Evolutionary conservation across 1,284 basidiomycete genomes (phyloP).

Genomic region (Leccinum griseonigrum): DNA sequence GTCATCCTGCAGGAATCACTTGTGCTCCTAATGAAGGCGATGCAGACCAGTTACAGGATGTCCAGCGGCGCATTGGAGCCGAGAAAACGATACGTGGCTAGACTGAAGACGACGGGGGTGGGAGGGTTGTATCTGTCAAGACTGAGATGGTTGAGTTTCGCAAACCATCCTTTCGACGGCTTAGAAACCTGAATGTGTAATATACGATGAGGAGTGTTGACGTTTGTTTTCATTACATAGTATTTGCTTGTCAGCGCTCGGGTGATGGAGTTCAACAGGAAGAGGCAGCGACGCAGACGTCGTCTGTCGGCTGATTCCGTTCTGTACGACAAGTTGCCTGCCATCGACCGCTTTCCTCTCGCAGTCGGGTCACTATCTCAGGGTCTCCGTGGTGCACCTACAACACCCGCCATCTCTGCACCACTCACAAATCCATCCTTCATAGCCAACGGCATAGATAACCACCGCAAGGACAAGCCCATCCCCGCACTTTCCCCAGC

Average conservation of each 20-base stretch:
- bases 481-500: slow-evolving; percentile 35
- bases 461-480: slow-evolving; percentile 41
- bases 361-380: slow-evolving; percentile 56
- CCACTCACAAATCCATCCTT: slow-evolving; percentile 77
- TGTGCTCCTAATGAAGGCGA: slow-evolving; percentile 6
- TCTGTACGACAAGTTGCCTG: slow-evolving; percentile 68
- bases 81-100: slow-evolving; percentile 18
- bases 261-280: slow-evolving; percentile 40
- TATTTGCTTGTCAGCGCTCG: neutral
- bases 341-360: slow-evolving; percentile 54
- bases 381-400: slow-evolving; percentile 43
- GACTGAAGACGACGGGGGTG: slow-evolving; percentile 23
- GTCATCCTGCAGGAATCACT: slow-evolving; percentile 1
- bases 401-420: slow-evolving; percentile 55
- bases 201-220: slow-evolving; percentile 21
- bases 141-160: slow-evolving; percentile 13
- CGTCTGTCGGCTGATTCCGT: slow-evolving; percentile 59
- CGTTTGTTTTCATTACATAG: slow-evolving; percentile 20
- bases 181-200: neutral
- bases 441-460: slow-evolving; percentile 54
- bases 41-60: slow-evolving; percentile 17
- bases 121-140: slow-evolving; percentile 20
- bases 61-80: slow-evolving; percentile 15
- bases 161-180: slow-evolving; percentile 31
- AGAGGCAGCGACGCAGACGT: slow-evolving; percentile 44